Base-by-base conservation (phyloP, 2,329 filamentous ascomycete species). In the Orbilia quercus region DNA sequence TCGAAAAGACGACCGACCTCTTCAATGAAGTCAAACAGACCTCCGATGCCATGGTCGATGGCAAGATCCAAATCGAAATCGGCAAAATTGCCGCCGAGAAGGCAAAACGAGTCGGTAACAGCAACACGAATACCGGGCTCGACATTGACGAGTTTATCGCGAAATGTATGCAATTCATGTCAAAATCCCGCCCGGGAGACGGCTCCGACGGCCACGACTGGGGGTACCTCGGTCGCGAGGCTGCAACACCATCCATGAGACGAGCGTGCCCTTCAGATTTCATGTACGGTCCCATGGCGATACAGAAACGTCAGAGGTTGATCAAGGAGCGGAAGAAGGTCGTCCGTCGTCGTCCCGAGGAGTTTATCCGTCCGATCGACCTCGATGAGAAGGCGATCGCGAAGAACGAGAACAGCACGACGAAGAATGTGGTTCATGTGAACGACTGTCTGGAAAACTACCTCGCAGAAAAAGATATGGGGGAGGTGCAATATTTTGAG, bases 221-320 rank as follows among this genome's bases (percentile, higher is more conserved):
- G 95, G 87, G 89, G 42, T 87, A 92, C 77, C 84, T 98, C 2
- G 95, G 95, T 1, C 87, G 87, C 6, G 38, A 65, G 20, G 55
- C 47, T 14, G 70, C 62, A 11, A 60, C 70, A 11, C 54, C 62
- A 5, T 36, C 62, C 3, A 44, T 74, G 45, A 74, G 50, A 28
- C 91, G 0, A 92, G 90, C 77, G 84, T 94, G 63, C 90, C 89
- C 0, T 83, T 87, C 91, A 0, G 90, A 91, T 1, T 96, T 97
- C 78, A 85, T 99, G 5, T 87, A 97, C 0, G 94, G 95, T 0
- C 94, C 94, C 0, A 82, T 98, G 0, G 96, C 92, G 0, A 87
- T 96, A 0, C 91, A 97, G 80, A 97, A 96, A 80, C 92, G 91
- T 78, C 84, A 85, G 6, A 88, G 93, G 12, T 88, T 89, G 75